Conservation (phyloP, 1,284 basidiomycete genomes). For the Malassezia cuniculi region DNA sequence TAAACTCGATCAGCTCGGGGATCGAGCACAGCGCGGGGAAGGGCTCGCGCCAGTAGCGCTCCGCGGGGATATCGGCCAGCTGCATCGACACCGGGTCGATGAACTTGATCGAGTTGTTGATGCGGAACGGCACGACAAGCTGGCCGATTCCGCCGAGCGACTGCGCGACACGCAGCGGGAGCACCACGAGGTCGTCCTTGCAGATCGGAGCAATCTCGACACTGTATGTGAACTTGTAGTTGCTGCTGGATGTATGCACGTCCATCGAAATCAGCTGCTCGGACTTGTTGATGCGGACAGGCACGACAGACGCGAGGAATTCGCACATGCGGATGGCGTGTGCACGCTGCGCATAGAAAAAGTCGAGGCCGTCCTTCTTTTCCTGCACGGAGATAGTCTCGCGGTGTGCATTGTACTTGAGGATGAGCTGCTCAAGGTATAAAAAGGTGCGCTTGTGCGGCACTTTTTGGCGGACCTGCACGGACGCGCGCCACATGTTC, state of each 20-base stretch:
- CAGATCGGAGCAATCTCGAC: slow-evolving; percentile 93
- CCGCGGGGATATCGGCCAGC: slow-evolving; percentile 63
- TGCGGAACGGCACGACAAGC: slow-evolving; percentile 71
- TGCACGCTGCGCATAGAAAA: slow-evolving; percentile 80
- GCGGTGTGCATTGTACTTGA: slow-evolving; percentile 92
- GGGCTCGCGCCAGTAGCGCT: slow-evolving; percentile 80
- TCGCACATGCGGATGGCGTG: slow-evolving; percentile 97
- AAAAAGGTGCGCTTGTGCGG: slow-evolving; percentile 90
- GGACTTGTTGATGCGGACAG: slow-evolving; percentile 72
- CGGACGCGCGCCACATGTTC: slow-evolving; percentile 94
- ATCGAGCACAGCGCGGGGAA: slow-evolving; percentile 71
- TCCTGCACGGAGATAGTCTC: slow-evolving; percentile 88
- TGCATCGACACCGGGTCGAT: slow-evolving; percentile 80
- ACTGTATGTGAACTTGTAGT: slow-evolving; percentile 95
- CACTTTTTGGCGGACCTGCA: slow-evolving; percentile 87
- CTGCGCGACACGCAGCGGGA: slow-evolving; percentile 69
- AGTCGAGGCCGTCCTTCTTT: slow-evolving; percentile 85
- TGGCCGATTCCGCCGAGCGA: slow-evolving; percentile 74
- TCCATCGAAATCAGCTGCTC: slow-evolving; percentile 87
- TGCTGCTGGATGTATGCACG: slow-evolving; percentile 79
- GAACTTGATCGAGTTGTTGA: slow-evolving; percentile 81
- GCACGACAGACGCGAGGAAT: slow-evolving; percentile 75
- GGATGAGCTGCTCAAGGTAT: slow-evolving; percentile 90
- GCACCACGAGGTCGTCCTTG: slow-evolving; percentile 89
- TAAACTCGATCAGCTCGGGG: slow-evolving; percentile 82